These are phyloP conservation scores for Coemansia sp. DNA, from an alignment of 192 early-diverging fungal genomes.

Conservation along the genomic window DNA sequence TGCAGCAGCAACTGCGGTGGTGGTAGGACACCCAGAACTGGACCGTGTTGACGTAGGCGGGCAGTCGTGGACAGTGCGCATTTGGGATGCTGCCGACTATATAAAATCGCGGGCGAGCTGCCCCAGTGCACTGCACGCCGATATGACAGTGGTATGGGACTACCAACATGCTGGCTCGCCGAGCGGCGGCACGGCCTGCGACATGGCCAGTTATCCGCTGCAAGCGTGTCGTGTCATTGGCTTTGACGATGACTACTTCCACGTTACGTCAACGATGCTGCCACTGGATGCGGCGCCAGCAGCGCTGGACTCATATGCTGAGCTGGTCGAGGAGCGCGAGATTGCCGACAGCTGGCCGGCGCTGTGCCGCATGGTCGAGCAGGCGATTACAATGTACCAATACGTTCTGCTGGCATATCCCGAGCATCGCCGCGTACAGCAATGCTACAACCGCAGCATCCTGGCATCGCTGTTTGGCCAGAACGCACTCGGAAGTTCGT, in stretches of 20 bases:
- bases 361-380: constrained; percentile 50
- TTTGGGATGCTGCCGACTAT: constrained; percentile 49
- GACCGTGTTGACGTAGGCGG: constrained; percentile 54
- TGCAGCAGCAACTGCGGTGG: not conserved
- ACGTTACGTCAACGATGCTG: constrained; percentile 42
- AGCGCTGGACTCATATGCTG: constrained; percentile 38
- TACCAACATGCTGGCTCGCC: constrained; percentile 26
- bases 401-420: constrained; percentile 50
- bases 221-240: constrained; percentile 49
- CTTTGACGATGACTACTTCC: constrained; percentile 48
- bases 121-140: constrained; percentile 35
- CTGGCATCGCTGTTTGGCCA: constrained; percentile 52
- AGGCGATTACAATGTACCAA: constrained; percentile 49
- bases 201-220: constrained; percentile 30
- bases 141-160: constrained; percentile 53
- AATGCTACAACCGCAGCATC: constrained; percentile 57
- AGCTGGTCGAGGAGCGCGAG: constrained; percentile 51
- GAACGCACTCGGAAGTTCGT: constrained; percentile 49
- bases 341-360: constrained; percentile 46
- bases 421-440: constrained; percentile 51
- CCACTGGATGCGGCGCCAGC: constrained; percentile 26
- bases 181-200: not conserved
- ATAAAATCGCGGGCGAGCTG: constrained; percentile 29
- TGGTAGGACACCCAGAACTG: constrained; percentile 43
- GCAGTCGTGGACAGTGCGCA: constrained; percentile 52